phyloP scores from a whole-genome alignment of 495 filamentous ascomycete genomes.

The Amphirosellinia nigrospora region DNA sequence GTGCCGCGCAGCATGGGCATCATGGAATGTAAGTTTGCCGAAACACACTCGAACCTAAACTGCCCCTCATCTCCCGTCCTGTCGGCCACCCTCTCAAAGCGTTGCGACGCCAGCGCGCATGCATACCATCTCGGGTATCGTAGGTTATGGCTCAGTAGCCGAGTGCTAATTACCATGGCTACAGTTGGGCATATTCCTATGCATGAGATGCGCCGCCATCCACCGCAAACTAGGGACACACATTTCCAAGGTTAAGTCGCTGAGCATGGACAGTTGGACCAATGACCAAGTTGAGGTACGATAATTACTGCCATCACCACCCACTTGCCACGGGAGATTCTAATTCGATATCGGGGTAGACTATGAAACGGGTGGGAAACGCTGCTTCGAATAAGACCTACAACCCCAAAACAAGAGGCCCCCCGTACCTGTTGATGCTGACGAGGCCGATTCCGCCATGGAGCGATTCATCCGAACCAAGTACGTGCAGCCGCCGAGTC shows the following conservation, averaged over 20 bases:
- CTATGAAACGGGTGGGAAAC: constrained; percentile 92
- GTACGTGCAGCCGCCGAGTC: constrained; percentile 65
- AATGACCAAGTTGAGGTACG: constrained; percentile 92
- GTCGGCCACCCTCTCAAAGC: neutral
- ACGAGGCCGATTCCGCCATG: constrained; percentile 91
- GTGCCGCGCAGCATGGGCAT: constrained; percentile 81
- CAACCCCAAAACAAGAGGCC: constrained; percentile 82
- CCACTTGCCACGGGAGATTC: constrained; percentile 5
- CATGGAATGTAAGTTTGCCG: constrained; percentile 84
- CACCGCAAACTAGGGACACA: constrained; percentile 98
- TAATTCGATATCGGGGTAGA: constrained; percentile 55
- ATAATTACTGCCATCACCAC: constrained; percentile 31
- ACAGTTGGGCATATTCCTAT: constrained; percentile 93
- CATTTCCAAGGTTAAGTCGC: constrained; percentile 96
- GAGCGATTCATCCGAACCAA: constrained; percentile 94
- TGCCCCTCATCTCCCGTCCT: neutral
- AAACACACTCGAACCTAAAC: constrained; percentile 12
- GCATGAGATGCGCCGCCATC: constrained; percentile 94
- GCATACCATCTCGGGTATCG: neutral
- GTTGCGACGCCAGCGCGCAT: constrained; percentile 14
- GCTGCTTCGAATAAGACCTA: constrained; percentile 80
- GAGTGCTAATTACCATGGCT: constrained; percentile 19
- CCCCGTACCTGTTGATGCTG: constrained; percentile 82
- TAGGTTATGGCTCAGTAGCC: neutral
- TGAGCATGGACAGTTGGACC: constrained; percentile 97